Percentiles rank a stretch among this genome's conserved stretches.
phyloP scores from a whole-genome alignment of 129 eudicot species.

The Arctium lappa region DNA sequence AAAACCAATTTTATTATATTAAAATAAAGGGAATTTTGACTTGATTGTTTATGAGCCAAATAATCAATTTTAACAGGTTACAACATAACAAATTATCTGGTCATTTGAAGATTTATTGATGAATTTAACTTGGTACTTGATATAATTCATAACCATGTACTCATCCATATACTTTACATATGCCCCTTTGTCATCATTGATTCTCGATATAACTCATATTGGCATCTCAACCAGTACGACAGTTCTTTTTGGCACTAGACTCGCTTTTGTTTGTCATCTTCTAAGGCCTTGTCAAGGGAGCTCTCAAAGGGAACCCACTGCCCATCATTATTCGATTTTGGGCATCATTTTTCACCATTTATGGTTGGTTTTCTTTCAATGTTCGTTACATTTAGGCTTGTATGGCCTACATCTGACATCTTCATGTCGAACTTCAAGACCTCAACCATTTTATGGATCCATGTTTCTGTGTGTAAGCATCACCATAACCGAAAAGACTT shows the following conservation, averaged over 20 bases:
- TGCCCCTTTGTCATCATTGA: neutral
- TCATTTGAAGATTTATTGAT: too few relatives aligned
- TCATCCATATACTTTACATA: too few relatives aligned
- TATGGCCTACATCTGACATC: neutral
- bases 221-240: too few relatives aligned
- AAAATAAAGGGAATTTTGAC: too few relatives aligned
- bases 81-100: too few relatives aligned
- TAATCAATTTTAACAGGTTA: too few relatives aligned
- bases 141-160: too few relatives aligned
- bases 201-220: neutral
- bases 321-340: neutral
- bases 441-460: neutral
- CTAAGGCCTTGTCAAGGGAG: neutral
- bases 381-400: neutral
- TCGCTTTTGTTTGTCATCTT: neutral
- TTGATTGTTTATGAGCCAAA: too few relatives aligned
- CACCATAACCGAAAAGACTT: neutral
- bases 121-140: too few relatives aligned
- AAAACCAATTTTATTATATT: too few relatives aligned
- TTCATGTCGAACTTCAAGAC: neutral
- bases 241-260: neutral
- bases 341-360: neutral
- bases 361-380: neutral
- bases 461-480: neutral
- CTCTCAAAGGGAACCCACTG: neutral